Conservation (phyloP, 306 rosid species). For the Citrullus colocynthis region DNA sequence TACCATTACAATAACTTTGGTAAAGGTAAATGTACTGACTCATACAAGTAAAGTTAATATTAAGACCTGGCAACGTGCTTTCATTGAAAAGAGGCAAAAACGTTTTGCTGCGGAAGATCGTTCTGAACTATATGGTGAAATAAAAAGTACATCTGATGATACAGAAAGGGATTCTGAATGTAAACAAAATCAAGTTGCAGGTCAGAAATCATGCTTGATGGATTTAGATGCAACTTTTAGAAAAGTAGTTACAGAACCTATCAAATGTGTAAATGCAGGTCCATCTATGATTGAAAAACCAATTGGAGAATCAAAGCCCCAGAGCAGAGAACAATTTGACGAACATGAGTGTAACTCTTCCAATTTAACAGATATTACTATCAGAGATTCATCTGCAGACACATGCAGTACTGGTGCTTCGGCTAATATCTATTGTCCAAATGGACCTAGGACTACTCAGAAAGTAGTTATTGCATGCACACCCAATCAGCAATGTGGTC, state of each 20-base stretch:
- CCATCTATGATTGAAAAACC: constrained; percentile 1
- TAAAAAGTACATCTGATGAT: constrained; percentile 4
- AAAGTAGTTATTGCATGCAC: background rate
- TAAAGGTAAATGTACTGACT: constrained; percentile 26
- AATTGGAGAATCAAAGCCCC: background rate
- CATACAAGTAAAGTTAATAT: constrained; percentile 36
- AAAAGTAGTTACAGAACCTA: background rate
- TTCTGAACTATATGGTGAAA: constrained; percentile 23
- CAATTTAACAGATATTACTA: background rate
- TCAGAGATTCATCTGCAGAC: background rate
- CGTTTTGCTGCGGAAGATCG: constrained; percentile 28
- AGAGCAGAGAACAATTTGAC: background rate
- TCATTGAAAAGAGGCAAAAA: constrained; percentile 19
- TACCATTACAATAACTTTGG: background rate
- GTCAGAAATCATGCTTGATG: background rate
- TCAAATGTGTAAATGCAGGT: background rate
- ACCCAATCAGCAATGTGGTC: constrained; percentile 19
- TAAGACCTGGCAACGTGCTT: constrained; percentile 28
- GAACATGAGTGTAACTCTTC: background rate
- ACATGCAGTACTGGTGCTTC: background rate
- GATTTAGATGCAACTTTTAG: background rate
- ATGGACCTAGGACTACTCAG: background rate
- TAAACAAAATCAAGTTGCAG: constrained; percentile 6
- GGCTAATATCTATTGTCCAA: background rate
- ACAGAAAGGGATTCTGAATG: constrained; percentile 14